These are phyloP conservation scores for Venturia pyrina DNA, from an alignment of 2,329 filamentous ascomycete genomes.

Conservation along the genomic window DNA sequence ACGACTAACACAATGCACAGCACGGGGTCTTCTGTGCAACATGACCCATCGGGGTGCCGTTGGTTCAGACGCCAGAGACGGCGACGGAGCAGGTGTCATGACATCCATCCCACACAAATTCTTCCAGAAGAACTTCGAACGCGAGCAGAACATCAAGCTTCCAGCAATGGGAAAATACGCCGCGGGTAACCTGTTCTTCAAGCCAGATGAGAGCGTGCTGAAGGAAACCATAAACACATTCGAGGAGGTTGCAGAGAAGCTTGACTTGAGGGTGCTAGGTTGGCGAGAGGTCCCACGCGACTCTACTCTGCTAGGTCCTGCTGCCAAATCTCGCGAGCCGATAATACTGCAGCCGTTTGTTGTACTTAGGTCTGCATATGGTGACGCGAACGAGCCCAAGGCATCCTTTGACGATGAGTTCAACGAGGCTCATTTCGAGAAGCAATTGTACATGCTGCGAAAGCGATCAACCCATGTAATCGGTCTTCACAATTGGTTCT, in stretches of 20 bases:
- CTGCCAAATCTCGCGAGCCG: constrained; percentile 86
- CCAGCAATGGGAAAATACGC: constrained; percentile 89
- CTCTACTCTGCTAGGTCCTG: constrained; percentile 84
- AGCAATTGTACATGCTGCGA: constrained; percentile 85
- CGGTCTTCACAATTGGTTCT: constrained; percentile 97
- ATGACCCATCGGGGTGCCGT: constrained; percentile 99
- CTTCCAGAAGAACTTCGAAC: constrained; percentile 96
- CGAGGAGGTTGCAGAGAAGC: constrained; percentile 80
- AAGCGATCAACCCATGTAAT: constrained; percentile 94
- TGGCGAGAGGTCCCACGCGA: constrained; percentile 95
- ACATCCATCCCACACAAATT: constrained; percentile 97
- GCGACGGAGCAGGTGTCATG: constrained; percentile 98
- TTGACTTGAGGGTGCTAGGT: constrained; percentile 83
- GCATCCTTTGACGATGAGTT: constrained; percentile 69
- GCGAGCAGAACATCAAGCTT: constrained; percentile 77
- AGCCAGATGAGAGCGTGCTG: constrained; percentile 82
- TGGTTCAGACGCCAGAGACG: constrained; percentile 93
- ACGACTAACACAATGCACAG: constrained; percentile 38
- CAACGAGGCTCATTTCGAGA: constrained; percentile 79
- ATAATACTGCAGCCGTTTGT: constrained; percentile 94
- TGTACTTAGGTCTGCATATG: constrained; percentile 77
- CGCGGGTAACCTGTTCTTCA: constrained; percentile 96
- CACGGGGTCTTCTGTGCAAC: constrained; percentile 92
- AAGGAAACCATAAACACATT: constrained; percentile 87
- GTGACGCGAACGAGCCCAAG: constrained; percentile 67